phyloP scores from a whole-genome alignment of 352 stramenopile species.

The Globisporangium irregulare region DNA sequence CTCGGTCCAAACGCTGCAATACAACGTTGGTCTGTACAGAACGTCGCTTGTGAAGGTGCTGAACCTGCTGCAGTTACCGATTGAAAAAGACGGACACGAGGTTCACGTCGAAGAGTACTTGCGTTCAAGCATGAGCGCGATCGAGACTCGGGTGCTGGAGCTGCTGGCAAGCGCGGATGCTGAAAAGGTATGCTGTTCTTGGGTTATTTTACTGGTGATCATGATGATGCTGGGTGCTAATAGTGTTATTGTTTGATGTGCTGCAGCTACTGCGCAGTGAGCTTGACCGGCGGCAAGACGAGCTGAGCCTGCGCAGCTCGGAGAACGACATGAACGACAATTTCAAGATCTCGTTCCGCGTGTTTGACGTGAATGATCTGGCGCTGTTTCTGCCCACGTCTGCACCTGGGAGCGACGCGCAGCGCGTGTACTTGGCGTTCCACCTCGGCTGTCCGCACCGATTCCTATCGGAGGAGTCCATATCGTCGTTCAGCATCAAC shows the following conservation, averaged over 20 bases:
- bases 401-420: conserved; percentile 62
- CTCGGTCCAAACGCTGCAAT: conserved; percentile 53
- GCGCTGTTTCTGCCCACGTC: conserved; percentile 85
- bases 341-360: conserved; percentile 87
- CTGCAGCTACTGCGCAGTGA: conserved; percentile 48
- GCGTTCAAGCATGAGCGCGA: conserved; percentile 36
- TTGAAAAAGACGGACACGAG: conserved; percentile 24
- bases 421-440: conserved; percentile 85
- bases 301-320: conserved; percentile 58
- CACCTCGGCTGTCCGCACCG: conserved; percentile 83
- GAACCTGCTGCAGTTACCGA: conserved; percentile 45
- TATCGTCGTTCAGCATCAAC: conserved; percentile 83
- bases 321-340: conserved; percentile 56
- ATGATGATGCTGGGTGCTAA: not conserved
- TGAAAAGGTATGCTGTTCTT: conserved; percentile 39
- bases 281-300: conserved; percentile 51
- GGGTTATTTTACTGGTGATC: not conserved
- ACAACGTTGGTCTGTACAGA: conserved; percentile 48
- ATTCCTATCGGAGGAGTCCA: conserved; percentile 86
- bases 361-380: conserved; percentile 79
- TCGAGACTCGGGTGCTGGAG: conserved; percentile 58
- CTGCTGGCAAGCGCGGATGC: conserved; percentile 54
- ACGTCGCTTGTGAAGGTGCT: conserved; percentile 55
- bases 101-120: conserved; percentile 43
- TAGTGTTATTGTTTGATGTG: not conserved